phyloP scores from a whole-genome alignment of 352 stramenopile genomes.

The Sclerospora graminicola region DNA sequence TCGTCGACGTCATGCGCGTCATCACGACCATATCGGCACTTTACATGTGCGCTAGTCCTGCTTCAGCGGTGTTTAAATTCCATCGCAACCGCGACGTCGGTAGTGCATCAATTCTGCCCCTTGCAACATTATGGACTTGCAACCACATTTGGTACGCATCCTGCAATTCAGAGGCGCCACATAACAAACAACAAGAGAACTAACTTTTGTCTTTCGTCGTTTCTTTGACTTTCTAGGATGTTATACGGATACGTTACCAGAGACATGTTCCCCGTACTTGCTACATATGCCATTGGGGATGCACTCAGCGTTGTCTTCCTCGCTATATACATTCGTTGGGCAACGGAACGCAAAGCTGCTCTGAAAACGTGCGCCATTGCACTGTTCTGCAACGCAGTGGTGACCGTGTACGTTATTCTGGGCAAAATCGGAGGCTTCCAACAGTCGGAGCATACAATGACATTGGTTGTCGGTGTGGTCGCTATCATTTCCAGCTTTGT shows the following conservation, averaged over 20 bases:
- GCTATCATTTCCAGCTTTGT: conserved; percentile 44
- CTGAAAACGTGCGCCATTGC: conserved; percentile 23
- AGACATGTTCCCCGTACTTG: conserved; percentile 37
- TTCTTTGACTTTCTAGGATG: conserved; percentile 24
- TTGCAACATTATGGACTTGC: conserved; percentile 54
- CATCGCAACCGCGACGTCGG: conserved; percentile 37
- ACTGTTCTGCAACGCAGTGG: conserved; percentile 30
- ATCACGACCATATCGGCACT: conserved; percentile 53
- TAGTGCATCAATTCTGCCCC: conserved; percentile 33
- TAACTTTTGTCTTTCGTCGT: neutral
- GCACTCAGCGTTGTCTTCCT: conserved; percentile 39
- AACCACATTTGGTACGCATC: conserved; percentile 55
- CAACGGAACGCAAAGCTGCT: conserved; percentile 23
- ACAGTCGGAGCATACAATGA: conserved; percentile 20
- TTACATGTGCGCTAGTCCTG: conserved; percentile 68
- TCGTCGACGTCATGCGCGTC: conserved; percentile 46
- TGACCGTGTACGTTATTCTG: conserved; percentile 43
- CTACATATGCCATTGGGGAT: conserved; percentile 42
- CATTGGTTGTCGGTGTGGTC: conserved; percentile 29
- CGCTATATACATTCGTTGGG: conserved; percentile 33
- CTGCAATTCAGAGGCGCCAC: neutral
- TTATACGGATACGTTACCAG: conserved; percentile 44
- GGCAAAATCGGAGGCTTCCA: conserved; percentile 17
- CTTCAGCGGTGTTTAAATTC: conserved; percentile 35
- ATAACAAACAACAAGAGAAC: neutral